Conservation (phyloP, 768 basidiomycete species). For the Macrocybe gigantea region DNA sequence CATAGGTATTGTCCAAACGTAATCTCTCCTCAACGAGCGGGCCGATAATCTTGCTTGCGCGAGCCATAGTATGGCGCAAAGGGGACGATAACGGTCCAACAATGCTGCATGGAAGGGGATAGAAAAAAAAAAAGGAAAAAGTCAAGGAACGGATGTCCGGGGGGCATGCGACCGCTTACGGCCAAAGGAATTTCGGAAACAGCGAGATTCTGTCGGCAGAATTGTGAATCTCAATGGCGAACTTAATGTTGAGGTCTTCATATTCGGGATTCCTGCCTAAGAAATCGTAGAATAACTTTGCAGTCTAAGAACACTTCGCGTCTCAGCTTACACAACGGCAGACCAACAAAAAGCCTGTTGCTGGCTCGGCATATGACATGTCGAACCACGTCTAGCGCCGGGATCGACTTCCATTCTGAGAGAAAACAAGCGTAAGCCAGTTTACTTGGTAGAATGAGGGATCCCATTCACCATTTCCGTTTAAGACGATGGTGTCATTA, state of each 20-base stretch:
- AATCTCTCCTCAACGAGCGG: constrained; percentile 16
- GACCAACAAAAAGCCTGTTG: constrained; percentile 27
- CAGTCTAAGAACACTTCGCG: background rate
- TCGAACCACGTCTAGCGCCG: constrained; percentile 14
- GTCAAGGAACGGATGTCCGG: background rate
- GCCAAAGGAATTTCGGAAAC: constrained; percentile 25
- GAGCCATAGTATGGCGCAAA: constrained; percentile 2
- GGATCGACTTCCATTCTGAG: constrained; percentile 18
- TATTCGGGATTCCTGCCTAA: constrained; percentile 23
- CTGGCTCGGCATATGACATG: constrained; percentile 24
- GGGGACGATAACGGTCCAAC: constrained; percentile 8
- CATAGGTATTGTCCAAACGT: constrained; percentile 11
- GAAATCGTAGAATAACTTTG: background rate
- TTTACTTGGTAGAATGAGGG: background rate
- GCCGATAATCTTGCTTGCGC: constrained; percentile 16
- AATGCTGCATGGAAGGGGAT: constrained; percentile 5
- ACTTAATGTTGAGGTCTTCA: constrained; percentile 21
- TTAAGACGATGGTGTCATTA: background rate
- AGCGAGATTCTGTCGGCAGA: constrained; percentile 20
- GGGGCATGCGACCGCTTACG: constrained; percentile 16
- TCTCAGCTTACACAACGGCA: constrained; percentile 21
- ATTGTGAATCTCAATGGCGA: constrained; percentile 23
- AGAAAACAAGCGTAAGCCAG: background rate
- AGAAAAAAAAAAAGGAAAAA: background rate
- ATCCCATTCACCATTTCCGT: background rate